Base-by-base conservation (phyloP, 768 basidiomycete species). In the Trametes maxima region DNA sequence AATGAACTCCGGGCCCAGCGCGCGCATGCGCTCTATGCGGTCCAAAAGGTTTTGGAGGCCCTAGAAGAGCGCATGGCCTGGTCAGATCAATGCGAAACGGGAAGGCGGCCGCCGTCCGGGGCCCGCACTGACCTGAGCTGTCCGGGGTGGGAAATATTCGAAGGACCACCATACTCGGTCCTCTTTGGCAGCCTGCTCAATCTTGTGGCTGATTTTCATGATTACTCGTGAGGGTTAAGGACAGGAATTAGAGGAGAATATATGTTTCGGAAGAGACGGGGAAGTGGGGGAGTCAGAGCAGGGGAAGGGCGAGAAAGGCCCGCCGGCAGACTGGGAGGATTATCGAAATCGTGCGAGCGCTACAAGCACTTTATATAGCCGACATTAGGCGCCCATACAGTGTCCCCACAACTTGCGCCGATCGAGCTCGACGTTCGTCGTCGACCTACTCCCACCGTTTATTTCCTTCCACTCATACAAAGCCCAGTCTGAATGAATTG, bases 1-100 rank as follows among this genome's bases (percentile, higher is more conserved):
- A 68, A 98, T 90, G 72, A 99, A 99, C 73, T 97, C 96, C 10
- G 97, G 97, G 1, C 97, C 96, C 37, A 97, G 78, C 8, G 85
- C 85, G 54, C 94, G 84, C 97, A 99, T 98, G 65, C 95, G 92
- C 75, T 98, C 96, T 77, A 99, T 98, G 69, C 97, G 95, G 76
- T 98, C 95, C 62, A 97, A 82, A 36, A 99, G 80, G 75, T 99
- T 99, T 88, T 96, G 93, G 48, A 97, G 78, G 65, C 92, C 93
- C 88, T 96, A 67, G 2, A 19, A 16, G 35, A 13, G 22, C 24
- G 25, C 28, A 28, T 43, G 35, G 39, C 33, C 46, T 62, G 57
- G 54, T 57, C 21, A 58, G 51, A 52, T 47, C 35, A 16, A 45
- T 17, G 44, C 45, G 28, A 37, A 48, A 56, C 43, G 54, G 50